These are phyloP conservation scores for Nothophytophthora sp. DNA, from an alignment of 352 stramenopile species.

Conservation along the genomic window DNA sequence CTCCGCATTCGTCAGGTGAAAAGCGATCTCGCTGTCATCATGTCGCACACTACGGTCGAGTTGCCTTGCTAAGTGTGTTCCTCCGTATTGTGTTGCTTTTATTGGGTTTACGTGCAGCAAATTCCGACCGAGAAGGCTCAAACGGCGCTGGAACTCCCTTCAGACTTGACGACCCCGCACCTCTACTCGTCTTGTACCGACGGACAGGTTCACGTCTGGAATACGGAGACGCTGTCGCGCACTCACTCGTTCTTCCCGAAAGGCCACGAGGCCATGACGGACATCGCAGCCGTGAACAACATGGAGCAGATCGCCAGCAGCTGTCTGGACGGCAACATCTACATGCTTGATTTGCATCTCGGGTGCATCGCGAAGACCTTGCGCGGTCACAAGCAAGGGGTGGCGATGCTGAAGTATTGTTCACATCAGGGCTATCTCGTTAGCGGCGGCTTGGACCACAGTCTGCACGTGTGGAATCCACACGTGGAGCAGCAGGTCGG, in stretches of 20 bases:
- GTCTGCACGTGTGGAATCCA: constrained; percentile 62
- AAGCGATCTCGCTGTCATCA: too few relatives aligned
- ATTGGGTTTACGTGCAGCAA: too few relatives aligned
- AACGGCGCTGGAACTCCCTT: constrained; percentile 29
- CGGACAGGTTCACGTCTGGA: constrained; percentile 50
- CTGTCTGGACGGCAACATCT: constrained; percentile 56
- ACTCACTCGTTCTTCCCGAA: constrained; percentile 41
- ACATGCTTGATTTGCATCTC: constrained; percentile 49
- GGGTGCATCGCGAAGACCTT: constrained; percentile 31
- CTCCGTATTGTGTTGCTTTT: neutral
- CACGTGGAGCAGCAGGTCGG: constrained; percentile 61
- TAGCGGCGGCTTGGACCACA: constrained; percentile 55
- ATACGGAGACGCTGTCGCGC: constrained; percentile 30
- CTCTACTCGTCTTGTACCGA: constrained; percentile 43
- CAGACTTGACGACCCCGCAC: neutral
- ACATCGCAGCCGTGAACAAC: constrained; percentile 38
- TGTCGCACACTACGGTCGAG: too few relatives aligned
- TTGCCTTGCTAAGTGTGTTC: too few relatives aligned
- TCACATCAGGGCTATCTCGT: constrained; percentile 51
- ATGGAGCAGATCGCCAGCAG: constrained; percentile 36
- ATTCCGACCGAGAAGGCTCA: constrained; percentile 46
- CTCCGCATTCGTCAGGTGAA: constrained; percentile 52
- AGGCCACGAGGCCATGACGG: constrained; percentile 33
- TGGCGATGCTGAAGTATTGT: constrained; percentile 49
- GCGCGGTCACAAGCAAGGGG: constrained; percentile 37